Conservation (phyloP, 1,284 basidiomycete species). For the Apiotrichum montevideense region DNA sequence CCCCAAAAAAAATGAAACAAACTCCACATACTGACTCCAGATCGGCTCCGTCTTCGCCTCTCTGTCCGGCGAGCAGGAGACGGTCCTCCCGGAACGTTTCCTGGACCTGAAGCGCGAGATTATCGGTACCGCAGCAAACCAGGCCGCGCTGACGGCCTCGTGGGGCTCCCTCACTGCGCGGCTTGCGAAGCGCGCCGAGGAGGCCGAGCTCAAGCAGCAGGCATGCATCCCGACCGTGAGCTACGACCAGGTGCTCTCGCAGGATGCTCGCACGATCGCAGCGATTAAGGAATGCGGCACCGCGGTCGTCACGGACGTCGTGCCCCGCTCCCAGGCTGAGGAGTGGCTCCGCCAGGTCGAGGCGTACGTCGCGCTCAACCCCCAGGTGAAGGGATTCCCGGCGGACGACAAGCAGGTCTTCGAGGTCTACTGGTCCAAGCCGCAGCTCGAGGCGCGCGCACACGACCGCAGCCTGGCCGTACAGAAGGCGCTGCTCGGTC, state of each 20-base stretch:
- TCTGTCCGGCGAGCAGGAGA: constrained; percentile 49
- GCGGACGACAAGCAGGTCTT: constrained; percentile 63
- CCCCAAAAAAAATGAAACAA: too few relatives aligned
- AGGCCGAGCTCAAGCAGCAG: constrained; percentile 51
- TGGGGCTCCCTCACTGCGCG: constrained; percentile 57
- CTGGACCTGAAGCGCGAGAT: constrained; percentile 57
- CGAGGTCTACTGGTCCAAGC: constrained; percentile 61
- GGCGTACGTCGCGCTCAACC: constrained; percentile 57
- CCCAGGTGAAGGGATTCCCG: constrained; percentile 56
- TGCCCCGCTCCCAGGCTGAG: constrained; percentile 55
- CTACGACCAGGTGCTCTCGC: constrained; percentile 53
- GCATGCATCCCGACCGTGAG: constrained; percentile 54
- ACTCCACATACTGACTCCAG: constrained; percentile 11
- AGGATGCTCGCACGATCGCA: constrained; percentile 47
- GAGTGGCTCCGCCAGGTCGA: constrained; percentile 57
- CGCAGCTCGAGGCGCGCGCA: constrained; percentile 62
- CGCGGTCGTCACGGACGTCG: constrained; percentile 58
- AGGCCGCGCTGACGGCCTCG: constrained; percentile 51
- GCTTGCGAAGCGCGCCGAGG: constrained; percentile 50
- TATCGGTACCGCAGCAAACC: constrained; percentile 43
- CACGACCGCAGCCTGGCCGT: constrained; percentile 65
- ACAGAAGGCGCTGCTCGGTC: constrained; percentile 53
- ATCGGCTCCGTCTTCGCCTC: constrained; percentile 59
- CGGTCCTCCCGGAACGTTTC: constrained; percentile 55
- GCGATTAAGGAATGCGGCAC: constrained; percentile 57